Evolutionary conservation across 257 asterid species (phyloP), one percentile per base, ranked within the genome.

Genomic region (Mitragyna speciosa): DNA sequence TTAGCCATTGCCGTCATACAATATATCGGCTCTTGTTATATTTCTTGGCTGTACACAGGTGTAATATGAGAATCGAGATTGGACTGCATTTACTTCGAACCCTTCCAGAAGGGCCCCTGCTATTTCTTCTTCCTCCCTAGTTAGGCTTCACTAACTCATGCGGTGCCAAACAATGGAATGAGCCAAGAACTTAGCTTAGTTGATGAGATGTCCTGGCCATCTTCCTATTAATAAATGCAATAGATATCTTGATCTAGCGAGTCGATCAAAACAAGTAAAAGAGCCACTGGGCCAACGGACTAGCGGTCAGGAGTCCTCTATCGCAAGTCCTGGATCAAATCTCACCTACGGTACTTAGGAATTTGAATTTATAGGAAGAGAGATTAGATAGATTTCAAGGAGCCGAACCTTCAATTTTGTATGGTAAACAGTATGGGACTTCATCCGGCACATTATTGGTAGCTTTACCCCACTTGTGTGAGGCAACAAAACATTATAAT

Each of bases 31-130:
- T 61, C 11, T 0, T 14, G 14, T 28, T 6, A 45, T 45, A 5
- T 67, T 69, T 36, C 47, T 15, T 61, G n/a, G 59, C 68, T 73
- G 82, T n/a, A 41, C 73, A 59, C 78, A 59, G 51, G 41, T 39
- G 41, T 19, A 70, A 47, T 61, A 20, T 31, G 47, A 5, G 48
- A 58, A 79, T 14, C 12, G 16, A 59, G 67, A 79, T 47, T 79
- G 77, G 82, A 79, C 83, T 7, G 75, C 82, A 73, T 65, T 73
- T 70, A 88, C 58, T 76, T 41, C 65, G 72, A 64, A 39, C 56
- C 8, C 22, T 47, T 28, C 28, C 59, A 52, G 63, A 71, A 63
- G 1, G 70, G 70, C 24, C 71, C 79, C 8, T 22, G n/a, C n/a
- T n/a, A n/a, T n/a, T n/a, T n/a, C n/a, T n/a, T n/a, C n/a, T n/a